Base-by-base conservation (phyloP, 768 basidiomycete genomes). In the Russula earlei region DNA sequence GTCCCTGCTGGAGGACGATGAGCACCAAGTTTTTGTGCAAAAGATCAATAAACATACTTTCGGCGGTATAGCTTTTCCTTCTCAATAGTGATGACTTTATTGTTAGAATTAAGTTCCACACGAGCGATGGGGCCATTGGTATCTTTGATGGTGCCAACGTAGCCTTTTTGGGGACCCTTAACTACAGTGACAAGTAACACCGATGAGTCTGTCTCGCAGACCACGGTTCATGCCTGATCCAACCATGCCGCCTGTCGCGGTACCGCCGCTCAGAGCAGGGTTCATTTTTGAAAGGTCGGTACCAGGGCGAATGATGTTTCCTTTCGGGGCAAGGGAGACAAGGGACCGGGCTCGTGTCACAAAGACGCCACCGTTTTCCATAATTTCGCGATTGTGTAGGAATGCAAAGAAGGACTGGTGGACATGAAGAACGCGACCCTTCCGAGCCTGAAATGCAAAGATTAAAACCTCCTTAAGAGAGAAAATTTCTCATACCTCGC, bases 361-460 rank as follows among this genome's bases (percentile, higher is more conserved):
- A 66, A 94, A 99, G 25, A 98, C 84, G 55, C 96, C 96, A 20
- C 90, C 86, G 64, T 98, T 93, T 69, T 97, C 93, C 19, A 77
- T 65, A 50, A 91, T 77, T 49, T 97, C 93, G 14, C 94, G 85
- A 65, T 94, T 95, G 72, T 94, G 87, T 44, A 98, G 71, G 77
- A 97, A 99, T 3, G 90, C 92, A 64, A 84, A 95, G 70, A 90
- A 84, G 0, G 93, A 91, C 66, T 95, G 92, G 68, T 95, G 87
- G 41, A 93, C 91, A 65, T 97, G 94, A 25, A 99, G 74, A 12
- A 98, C 87, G 54, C 82, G 80, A 44, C 96, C 96, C 77, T 85
- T 89, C 5, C 94, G 87, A 36, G 75, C 75, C 85, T 95, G 50
- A 33, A 49, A 56, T 55, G 59, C 14, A n/a, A 49, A 56, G 10